Base-by-base conservation (phyloP, 2,329 filamentous ascomycete species). In the Zymoseptoria pseudotritici region DNA sequence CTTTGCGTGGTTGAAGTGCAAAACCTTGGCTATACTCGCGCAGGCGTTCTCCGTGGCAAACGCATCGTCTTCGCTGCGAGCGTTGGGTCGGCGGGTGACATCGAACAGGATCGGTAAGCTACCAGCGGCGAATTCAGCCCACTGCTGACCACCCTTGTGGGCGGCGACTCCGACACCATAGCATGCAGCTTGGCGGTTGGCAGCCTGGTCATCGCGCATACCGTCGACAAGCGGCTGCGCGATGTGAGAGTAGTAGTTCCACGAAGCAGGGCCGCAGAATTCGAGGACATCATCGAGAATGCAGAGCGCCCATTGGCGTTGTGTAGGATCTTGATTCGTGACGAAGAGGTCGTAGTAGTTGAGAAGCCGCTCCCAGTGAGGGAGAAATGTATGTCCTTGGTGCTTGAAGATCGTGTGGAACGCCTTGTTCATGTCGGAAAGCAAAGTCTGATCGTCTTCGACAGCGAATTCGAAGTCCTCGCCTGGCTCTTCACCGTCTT, bases 341-440 rank as follows among this genome's bases (percentile, higher is more conserved):
- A 96, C 86, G 75, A 97, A 97, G 31, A 82, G 82, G 68, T 92
- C 86, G 74, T 97, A 97, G 58, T 91, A 96, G 10, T 83, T 79
- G 74, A 96, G 85, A 22, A 99, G 82, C 57, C 85, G 84, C 73
- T 96, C 89, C 92, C 93, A 99, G 50, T 90, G 81, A 4, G 86
- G 88, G 57, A 99, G 82, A 81, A 99, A 99, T 10, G 83, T 79
- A 9, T 86, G 82, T 22, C 90, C 90, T 73, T 97, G 91, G 78
- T 96, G 92, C 81, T 97, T 97, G 83, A 99, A 99, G 66, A 99
- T 91, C 62, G 91, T 93, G 77, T 99, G 94, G 83, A 96, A 99
- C 0, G 94, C 93, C 81, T 99, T 99, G 84, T 99, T 99, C 94
- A 99, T 99, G 72, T 99, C 94, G 1, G 92, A 96, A 51, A 99